Evolutionary conservation across 768 basidiomycete genomes (phyloP).

Genomic region (Erythrobasidium yunnanense): DNA sequence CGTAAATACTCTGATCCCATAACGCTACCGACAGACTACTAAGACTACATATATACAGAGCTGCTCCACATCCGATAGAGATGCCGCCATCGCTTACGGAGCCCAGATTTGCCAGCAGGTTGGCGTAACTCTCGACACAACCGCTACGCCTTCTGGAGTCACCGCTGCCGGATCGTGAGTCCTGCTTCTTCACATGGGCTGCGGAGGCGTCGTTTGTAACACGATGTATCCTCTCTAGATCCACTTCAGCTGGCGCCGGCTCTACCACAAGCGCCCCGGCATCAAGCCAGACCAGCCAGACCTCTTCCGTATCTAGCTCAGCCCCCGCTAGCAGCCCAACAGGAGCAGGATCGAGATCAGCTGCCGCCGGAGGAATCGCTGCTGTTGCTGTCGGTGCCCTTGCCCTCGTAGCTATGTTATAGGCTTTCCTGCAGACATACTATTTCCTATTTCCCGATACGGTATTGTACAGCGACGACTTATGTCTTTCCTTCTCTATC

Average conservation of each 20-base stretch:
- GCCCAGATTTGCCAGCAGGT: neutral
- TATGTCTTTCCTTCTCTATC: too few species aligned
- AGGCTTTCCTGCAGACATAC: too few species aligned
- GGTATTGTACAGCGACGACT: too few species aligned
- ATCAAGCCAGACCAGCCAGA: neutral
- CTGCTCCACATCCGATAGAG: neutral
- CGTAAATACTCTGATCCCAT: neutral
- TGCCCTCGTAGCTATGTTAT: neutral
- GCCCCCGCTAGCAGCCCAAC: neutral
- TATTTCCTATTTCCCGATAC: too few species aligned
- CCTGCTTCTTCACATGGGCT: neutral
- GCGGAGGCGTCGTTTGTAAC: neutral
- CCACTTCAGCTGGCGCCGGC: neutral
- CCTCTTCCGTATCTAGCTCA: neutral
- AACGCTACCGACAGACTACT: neutral
- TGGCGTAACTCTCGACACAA: conserved; percentile 18
- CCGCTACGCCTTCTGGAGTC: conserved; percentile 7
- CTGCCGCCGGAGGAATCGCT: too few species aligned
- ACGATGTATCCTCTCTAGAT: neutral
- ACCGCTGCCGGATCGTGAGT: conserved; percentile 2
- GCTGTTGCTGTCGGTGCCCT: neutral
- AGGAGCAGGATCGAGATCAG: too few species aligned
- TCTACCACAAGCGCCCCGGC: neutral
- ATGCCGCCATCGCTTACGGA: conserved; percentile 3
- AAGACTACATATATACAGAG: neutral